Evolutionary conservation across 2,329 filamentous ascomycete genomes (phyloP), one percentile per base, ranked within the genome.

Genomic region (Aureobasidium sp.): DNA sequence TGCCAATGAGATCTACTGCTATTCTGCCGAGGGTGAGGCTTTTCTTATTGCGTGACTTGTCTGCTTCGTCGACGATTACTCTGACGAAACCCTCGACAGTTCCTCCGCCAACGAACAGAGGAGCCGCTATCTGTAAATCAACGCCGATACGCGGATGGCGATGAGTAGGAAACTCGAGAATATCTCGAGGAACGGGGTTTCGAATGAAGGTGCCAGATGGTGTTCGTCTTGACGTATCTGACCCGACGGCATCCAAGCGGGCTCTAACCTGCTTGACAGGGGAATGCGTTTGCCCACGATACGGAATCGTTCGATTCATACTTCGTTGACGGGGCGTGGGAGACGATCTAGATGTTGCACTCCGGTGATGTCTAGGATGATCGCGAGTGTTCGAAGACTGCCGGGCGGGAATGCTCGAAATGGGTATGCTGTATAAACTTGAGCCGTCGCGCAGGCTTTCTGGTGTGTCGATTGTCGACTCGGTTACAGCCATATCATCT

Each of bases 61-160:
- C 76, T 52, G 76, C 74, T 64, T 79, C 78, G 60, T 82, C 78
- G 39, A 82, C 72, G 7, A 72, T 75, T 53, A 83, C 71, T 57
- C 77, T 76, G 14, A 80, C 72, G 61, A 75, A 74, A 22, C 81
- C 81, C 71, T 83, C 80, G 15, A 82, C 74, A 12, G 77, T 81
- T 9, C 80, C 79, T 31, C 81, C 81, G 20, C 81, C 81, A n/a
- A 83, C 79, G 63, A 81, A 83, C 9, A 83, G 69, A 5, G 80
- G 75, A 20, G 80, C 78, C 34, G 76, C 77, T 27, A 81, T 71
- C 55, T 79, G 78, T n/a, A 82, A 67, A 17, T 78, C 79, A 8
- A 81, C 71, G 41, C 76, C 73, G 2, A 83, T 71, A 42, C 80
- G 75, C 36, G 79, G 76, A 70, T 83, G 79, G 49, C 75, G 75